Evolutionary conservation across 2,329 filamentous ascomycete genomes (phyloP).

Genomic region (Pseudocercospora fuligena): DNA sequence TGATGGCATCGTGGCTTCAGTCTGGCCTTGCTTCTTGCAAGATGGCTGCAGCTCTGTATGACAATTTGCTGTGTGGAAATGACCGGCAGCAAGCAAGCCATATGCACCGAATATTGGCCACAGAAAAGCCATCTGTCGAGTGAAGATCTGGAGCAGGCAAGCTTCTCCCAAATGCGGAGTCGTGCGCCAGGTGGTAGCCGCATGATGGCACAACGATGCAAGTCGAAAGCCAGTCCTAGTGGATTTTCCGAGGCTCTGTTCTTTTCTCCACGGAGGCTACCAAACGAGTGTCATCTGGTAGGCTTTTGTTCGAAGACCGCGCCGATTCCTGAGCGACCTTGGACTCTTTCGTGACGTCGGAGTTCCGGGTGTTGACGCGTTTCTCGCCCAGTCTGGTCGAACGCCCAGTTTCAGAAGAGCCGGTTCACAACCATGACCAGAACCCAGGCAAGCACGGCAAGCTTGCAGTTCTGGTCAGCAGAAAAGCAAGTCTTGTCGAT

Average conservation of each 20-base stretch:
- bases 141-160: too few species aligned
- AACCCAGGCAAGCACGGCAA: not conserved
- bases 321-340: not conserved
- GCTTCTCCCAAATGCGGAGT: not conserved
- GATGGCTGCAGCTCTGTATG: not conserved
- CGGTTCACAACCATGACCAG: not conserved
- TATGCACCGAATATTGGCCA: constrained; percentile 2
- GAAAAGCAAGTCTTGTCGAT: constrained; percentile 6
- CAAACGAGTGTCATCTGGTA: not conserved
- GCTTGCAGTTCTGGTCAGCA: not conserved
- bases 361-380: not conserved
- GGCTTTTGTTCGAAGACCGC: not conserved
- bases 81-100: not conserved
- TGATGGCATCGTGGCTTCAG: not conserved
- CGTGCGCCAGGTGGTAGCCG: not conserved
- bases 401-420: not conserved
- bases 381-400: not conserved
- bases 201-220: too few species aligned
- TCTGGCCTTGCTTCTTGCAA: constrained; percentile 4
- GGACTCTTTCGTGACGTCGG: not conserved
- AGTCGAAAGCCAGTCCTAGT: not conserved
- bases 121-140: not conserved
- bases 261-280: not conserved
- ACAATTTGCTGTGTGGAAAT: not conserved
- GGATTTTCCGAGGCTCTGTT: not conserved